These are phyloP conservation scores for Buddleja alternifolia DNA, from an alignment of 257 asterid species.

Conservation along the genomic window DNA sequence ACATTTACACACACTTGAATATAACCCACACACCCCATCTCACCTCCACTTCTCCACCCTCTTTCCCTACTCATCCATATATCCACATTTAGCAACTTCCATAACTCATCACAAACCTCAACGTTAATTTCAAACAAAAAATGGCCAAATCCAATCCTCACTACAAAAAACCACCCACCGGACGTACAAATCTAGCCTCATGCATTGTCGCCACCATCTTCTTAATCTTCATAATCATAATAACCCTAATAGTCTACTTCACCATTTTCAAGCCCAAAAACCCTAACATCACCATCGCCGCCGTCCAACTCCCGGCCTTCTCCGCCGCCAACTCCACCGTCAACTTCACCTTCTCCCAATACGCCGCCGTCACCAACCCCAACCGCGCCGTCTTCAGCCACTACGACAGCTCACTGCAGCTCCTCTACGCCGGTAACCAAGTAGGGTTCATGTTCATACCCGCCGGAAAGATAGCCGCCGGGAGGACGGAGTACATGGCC, in stretches of 20 bases:
- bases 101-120: neutral
- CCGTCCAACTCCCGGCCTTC: constrained; percentile 80
- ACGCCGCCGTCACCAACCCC: constrained; percentile 72
- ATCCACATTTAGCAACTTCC: neutral
- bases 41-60: constrained; percentile 3
- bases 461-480: constrained; percentile 76
- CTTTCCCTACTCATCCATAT: neutral
- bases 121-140: no score
- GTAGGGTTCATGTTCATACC: constrained; percentile 91
- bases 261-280: constrained; percentile 72
- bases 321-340: constrained; percentile 67
- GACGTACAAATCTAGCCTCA: constrained; percentile 79
- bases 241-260: constrained; percentile 63
- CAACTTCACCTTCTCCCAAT: constrained; percentile 77
- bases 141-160: constrained; percentile 56
- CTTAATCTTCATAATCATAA: constrained; percentile 57
- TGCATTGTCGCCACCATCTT: constrained; percentile 76
- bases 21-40: no score
- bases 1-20: neutral
- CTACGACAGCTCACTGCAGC: constrained; percentile 85
- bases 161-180: constrained; percentile 51
- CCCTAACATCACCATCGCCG: constrained; percentile 65
- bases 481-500: constrained; percentile 70
- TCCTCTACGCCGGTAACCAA: constrained; percentile 65
- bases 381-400: constrained; percentile 77